These are phyloP conservation scores for Acacia crassicarpa DNA, from an alignment of 306 rosid species.

Conservation along the genomic window DNA sequence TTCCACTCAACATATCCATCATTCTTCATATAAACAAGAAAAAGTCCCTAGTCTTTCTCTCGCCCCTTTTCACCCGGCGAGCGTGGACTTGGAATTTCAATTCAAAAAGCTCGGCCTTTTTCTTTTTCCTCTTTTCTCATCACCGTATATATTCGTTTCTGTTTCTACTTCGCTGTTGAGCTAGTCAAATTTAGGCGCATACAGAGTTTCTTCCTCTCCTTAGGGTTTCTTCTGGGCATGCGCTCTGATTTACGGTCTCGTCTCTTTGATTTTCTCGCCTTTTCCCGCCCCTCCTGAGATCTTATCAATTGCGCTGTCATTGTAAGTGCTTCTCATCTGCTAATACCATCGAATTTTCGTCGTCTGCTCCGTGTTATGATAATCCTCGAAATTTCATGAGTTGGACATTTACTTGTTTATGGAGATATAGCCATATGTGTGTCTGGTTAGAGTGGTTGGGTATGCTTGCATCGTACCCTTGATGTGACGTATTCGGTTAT, in stretches of 20 bases:
- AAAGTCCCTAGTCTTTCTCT: background rate
- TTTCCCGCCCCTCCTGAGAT: conserved; percentile 25
- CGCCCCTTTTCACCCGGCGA: conserved; percentile 8
- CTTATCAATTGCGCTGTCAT: conserved; percentile 15
- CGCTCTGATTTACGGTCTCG: conserved; percentile 24
- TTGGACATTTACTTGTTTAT: background rate
- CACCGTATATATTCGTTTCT: background rate
- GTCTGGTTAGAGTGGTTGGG: conserved; percentile 25
- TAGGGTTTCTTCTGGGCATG: conserved; percentile 32
- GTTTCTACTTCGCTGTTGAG: conserved; percentile 10
- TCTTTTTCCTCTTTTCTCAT: background rate
- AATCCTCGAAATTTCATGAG: background rate
- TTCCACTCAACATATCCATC: background rate
- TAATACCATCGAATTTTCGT: conserved; percentile 22
- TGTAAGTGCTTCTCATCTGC: conserved; percentile 43
- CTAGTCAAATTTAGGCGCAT: conserved; percentile 25
- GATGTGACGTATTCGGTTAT: background rate
- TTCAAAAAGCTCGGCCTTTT: conserved; percentile 1
- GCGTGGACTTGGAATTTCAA: conserved; percentile 28
- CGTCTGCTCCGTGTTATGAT: background rate
- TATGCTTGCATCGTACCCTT: background rate
- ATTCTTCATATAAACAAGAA: background rate
- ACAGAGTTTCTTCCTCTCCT: background rate
- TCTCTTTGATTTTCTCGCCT: conserved; percentile 26
- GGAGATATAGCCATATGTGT: background rate